A percentile compares a stretch with the other conserved stretches of the same genome.
These are phyloP conservation scores for Globisporangium solare DNA, from an alignment of 352 stramenopile genomes.

Conservation along the genomic window DNA sequence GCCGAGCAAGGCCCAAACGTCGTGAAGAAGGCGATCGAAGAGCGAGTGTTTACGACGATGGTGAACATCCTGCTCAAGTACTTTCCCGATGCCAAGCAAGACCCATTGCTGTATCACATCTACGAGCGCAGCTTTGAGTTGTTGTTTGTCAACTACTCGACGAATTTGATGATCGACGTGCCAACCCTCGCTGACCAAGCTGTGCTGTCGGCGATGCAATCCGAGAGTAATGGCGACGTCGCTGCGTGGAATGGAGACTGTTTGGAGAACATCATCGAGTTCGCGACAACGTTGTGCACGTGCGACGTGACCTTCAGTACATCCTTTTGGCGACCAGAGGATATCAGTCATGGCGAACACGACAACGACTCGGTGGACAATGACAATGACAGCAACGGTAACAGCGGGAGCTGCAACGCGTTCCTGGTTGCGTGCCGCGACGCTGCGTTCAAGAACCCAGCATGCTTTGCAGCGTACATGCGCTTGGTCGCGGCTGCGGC, in stretches of 20 bases:
- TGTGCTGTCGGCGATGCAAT: constrained; percentile 57
- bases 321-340: constrained; percentile 57
- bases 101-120: constrained; percentile 63
- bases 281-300: constrained; percentile 57
- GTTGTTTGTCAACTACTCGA: constrained; percentile 67
- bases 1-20: constrained; percentile 39
- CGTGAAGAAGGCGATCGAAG: constrained; percentile 71
- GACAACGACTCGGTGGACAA: constrained; percentile 33
- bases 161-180: constrained; percentile 76
- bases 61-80: constrained; percentile 75
- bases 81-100: constrained; percentile 63
- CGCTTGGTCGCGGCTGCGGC: constrained; percentile 63
- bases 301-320: constrained; percentile 50
- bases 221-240: constrained; percentile 51
- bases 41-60: constrained; percentile 62
- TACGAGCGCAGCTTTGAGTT: constrained; percentile 70
- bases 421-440: constrained; percentile 71
- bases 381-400: constrained; percentile 23
- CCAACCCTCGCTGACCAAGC: constrained; percentile 69
- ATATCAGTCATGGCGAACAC: constrained; percentile 11
- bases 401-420: constrained; percentile 45
- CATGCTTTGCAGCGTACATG: constrained; percentile 71
- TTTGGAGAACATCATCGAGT: constrained; percentile 75
- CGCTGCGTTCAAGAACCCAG: constrained; percentile 70
- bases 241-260: constrained; percentile 66